These are phyloP conservation scores for Lyophyllum atratum DNA, from an alignment of 768 basidiomycete species.

Conservation along the genomic window DNA sequence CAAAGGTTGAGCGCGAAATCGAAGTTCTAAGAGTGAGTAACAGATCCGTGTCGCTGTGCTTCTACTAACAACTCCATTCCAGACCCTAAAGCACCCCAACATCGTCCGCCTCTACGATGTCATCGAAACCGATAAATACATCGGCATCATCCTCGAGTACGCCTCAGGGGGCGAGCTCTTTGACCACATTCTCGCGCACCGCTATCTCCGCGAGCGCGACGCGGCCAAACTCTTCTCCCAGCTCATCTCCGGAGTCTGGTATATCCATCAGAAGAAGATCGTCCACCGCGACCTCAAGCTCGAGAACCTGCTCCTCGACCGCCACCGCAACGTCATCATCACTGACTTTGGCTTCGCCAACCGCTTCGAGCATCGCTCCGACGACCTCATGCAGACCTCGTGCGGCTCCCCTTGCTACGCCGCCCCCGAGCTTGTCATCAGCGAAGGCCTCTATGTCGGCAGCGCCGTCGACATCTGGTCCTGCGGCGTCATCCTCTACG, in stretches of 20 bases:
- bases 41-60: neutral
- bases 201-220: conserved; percentile 92
- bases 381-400: conserved; percentile 98
- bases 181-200: conserved; percentile 97
- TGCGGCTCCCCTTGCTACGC: conserved; percentile 99
- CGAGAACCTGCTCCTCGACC: conserved; percentile 95
- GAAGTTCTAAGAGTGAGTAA: conserved; percentile 87
- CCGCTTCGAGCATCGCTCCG: conserved; percentile 87
- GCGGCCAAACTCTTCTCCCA: conserved; percentile 96
- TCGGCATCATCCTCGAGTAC: conserved; percentile 98
- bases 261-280: conserved; percentile 98
- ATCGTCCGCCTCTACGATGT: conserved; percentile 98
- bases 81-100: conserved; percentile 96
- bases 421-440: conserved; percentile 96
- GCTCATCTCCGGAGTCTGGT: conserved; percentile 97
- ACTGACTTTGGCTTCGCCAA: conserved; percentile 99
- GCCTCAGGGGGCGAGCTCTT: conserved; percentile 98
- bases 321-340: conserved; percentile 97
- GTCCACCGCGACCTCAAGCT: conserved; percentile 99
- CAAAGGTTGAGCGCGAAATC: conserved; percentile 97
- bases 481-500: conserved; percentile 94
- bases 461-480: conserved; percentile 98
- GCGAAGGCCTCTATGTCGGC: conserved; percentile 95
- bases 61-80: conserved; percentile 18
- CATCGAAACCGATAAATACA: conserved; percentile 99